Evolutionary conservation across 140 eudicot species (phyloP).

Genomic region (Stevia rebaudiana): DNA sequence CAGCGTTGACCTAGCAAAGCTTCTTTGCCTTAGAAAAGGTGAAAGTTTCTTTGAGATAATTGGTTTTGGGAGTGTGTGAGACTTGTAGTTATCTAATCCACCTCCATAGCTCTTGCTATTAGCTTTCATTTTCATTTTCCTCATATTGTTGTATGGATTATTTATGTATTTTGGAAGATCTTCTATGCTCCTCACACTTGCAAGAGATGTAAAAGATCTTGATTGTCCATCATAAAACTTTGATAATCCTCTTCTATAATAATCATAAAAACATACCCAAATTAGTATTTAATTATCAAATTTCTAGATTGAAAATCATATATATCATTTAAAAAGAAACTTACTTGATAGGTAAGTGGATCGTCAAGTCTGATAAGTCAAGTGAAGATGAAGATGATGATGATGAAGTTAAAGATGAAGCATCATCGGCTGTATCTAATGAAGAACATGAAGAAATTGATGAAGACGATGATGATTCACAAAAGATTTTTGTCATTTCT

Average conservation of each 20-base stretch:
- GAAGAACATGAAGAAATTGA: conserved; percentile 36
- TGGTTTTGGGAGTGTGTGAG: conserved; percentile 54
- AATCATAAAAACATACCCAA: not conserved
- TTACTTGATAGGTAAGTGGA: conserved; percentile 82
- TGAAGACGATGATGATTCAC: conserved; percentile 34
- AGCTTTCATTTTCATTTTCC: conserved; percentile 38
- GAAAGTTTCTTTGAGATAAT: conserved; percentile 49
- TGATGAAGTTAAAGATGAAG: conserved; percentile 45
- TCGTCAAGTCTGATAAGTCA: conserved; percentile 66
- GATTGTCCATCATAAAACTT: conserved; percentile 78
- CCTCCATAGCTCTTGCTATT: conserved; percentile 51
- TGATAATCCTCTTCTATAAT: conserved; percentile 78
- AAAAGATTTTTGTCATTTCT: conserved; percentile 36
- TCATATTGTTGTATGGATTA: conserved; percentile 32
- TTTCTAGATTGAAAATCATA: not conserved
- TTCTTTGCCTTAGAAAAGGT: conserved; percentile 30
- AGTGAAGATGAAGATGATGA: conserved; percentile 40
- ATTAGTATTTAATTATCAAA: not conserved
- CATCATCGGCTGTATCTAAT: conserved; percentile 60
- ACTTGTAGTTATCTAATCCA: conserved; percentile 46
- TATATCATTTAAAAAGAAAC: not conserved
- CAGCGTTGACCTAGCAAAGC: conserved; percentile 21
- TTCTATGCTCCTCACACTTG: conserved; percentile 71
- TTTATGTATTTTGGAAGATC: conserved; percentile 71
- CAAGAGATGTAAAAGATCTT: conserved; percentile 67